Evolutionary conservation across 2,329 filamentous ascomycete species (phyloP), one percentile per base, ranked within the genome.

Genomic region (Trichophyton benhamiae): DNA sequence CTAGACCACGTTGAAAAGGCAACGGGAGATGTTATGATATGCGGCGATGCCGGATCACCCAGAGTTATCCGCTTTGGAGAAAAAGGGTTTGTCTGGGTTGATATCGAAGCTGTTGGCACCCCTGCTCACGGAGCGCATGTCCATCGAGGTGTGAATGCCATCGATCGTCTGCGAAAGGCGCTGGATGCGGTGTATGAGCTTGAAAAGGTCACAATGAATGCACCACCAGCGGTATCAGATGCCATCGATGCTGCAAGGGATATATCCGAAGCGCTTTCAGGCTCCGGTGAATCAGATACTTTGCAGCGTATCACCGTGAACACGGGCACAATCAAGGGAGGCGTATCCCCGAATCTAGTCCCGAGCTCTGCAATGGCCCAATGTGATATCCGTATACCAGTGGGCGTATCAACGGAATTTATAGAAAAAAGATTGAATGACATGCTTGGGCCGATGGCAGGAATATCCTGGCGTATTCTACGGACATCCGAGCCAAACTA

Each of bases 101-200:
- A 46, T 13, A 38, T 64, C 2, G 62, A 64, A 41, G 62, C 62
- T 13, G 36, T 42, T 42, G 62, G 62, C 2, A 9, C n/a, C 13
- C 55, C 60, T 46, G 62, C 60, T n/a, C 62, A 64, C 48, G 60
- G 62, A 8, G 62, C 62, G 36, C 62, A 64, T 53, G 62, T 60
- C 25, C 60, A 62, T 38, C 36, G 20, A 17, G 62, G 60, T 41
- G 30, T 59, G 13, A 64, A 64, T 59, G 62, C 62, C 9, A 61
- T 64, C 15, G 60, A 58, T 27, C 57, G 58, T 25, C 53, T 64
- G 25, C 57, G 60, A 20, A 55, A 27, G n/a, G 62, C 62, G 17
- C 48, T 64, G 52, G 62, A 64, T 60, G 60, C 58, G n/a, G 48
- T 64, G 9, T 58, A 61, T 53, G 30, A 42, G 5, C 52, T 64